Evolutionary conservation across 2,329 filamentous ascomycete genomes (phyloP), one percentile per base, ranked within the genome.

Genomic region (Dendryphion nanum): DNA sequence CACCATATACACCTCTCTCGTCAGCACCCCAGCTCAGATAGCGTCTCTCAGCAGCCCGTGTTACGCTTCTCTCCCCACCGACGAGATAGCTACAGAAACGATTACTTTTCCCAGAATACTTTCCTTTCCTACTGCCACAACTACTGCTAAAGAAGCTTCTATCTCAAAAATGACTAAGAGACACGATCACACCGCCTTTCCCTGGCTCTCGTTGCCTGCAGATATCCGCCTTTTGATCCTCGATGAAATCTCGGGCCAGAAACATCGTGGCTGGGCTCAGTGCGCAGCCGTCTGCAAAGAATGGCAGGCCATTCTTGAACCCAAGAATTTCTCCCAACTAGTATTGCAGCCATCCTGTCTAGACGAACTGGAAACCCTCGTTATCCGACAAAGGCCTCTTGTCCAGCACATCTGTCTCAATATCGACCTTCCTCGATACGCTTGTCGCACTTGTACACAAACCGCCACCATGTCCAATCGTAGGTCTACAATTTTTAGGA

Each of bases 351-450:
- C 40, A 45, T 48, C 45, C 35, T 48, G 40, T 48, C 43, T 48
- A 40, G 34, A 46, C 28, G 42, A 41, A 34, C 37, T 48, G 28
- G 45, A 48, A 40, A 37, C 36, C 35, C 37, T 48, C 37, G 45
- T 48, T 46, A 41, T 48, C 40, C 45, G 45, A 48, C 45, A 48
- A 44, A 48, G 45, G 33, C 39, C 39, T 45, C 42, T 48, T 45
- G 45, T 48, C 45, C 43, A 40, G 45, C 45, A 44, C 40, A 48
- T 48, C 40, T 46, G 45, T 46, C 37, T 48, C 37, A 44, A 48
- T 46, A 46, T 48, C 37, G 42, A 43, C 31, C 45, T 48, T 48
- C 45, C 45, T 44, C 40, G 45, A 48, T 48, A 48, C 40, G 32
- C 28, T 38, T 48, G 45, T 43, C 37, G 10, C 42, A 35, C 24